Base-by-base conservation (phyloP, 305 asterid genomes). In the Fraxinus sp. region DNA sequence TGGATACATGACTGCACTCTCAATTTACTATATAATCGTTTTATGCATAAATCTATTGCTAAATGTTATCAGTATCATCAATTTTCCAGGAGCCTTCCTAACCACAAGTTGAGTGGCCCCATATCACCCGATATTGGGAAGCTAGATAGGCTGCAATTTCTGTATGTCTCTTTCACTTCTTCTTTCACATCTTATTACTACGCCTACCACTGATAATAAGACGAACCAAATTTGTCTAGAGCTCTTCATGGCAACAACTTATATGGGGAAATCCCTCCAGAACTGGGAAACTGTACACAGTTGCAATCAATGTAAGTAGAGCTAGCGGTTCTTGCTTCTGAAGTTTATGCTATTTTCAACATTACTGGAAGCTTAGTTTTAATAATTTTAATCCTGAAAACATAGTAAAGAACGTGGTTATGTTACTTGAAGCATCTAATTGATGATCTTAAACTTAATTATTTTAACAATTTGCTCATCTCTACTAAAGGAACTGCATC, bases 101-200 rank as follows among this genome's bases (percentile, higher is more conserved):
- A 94, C 87, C 99, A 93, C 92, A 93, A 80, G 90, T 79, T 94
- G 89, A 94, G 97, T 86, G 99, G 99, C 77, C 90, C 97, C 78
- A 87, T 96, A 81, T 89, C 99, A 36, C 84, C 97, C 70, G 98
- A 94, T 73, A 88, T 96, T 57, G 98, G 98, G 86, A 96, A 93
- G 92, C 93, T 94, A 77, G 98, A 91, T 44, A 90, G 74, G 84
- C 88, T 96, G 88, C 95, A 89, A 82, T 91, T 93, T 87, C 91
- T 96, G 99, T 96, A 92, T 80, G 97, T 70, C 79, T 81, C 80
- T 80, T 85, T 81, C 80, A 35, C 76, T 79, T 26, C 79, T 84
- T 82, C 79, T 84, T 82, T 79, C 16, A 36, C 52, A 79, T 78
- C 74, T 37, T 74, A 57, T 74, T 55, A 49, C 49, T 2, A 52